Conservation (phyloP, 2,329 filamentous ascomycete genomes). For the Trematosphaeria pertusa region DNA sequence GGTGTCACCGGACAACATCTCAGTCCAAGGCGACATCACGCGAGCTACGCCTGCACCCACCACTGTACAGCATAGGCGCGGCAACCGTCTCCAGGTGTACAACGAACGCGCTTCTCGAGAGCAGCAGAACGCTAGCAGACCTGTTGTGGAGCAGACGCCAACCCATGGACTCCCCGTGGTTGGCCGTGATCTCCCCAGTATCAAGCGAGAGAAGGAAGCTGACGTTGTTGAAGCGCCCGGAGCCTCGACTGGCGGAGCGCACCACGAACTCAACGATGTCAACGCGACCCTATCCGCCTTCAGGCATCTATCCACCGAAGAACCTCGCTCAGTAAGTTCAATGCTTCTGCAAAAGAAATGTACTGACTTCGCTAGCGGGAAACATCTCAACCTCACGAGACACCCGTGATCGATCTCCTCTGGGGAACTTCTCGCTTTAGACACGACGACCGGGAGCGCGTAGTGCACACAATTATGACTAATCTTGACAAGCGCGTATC, state of each 20-base stretch:
- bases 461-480: conserved; percentile 10
- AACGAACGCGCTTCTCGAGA: not conserved
- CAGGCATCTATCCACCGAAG: conserved; percentile 7
- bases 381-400: not conserved
- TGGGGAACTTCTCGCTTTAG: conserved; percentile 2
- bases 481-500: conserved; percentile 18
- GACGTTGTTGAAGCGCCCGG: not conserved
- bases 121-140: too few species aligned
- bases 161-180: not conserved
- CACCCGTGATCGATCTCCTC: conserved; percentile 15
- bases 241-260: too few species aligned
- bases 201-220: conserved; percentile 3
- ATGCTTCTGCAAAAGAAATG: not conserved
- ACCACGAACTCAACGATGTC: too few species aligned
- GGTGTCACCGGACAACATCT: not conserved
- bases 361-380: not conserved
- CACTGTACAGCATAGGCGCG: not conserved
- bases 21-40: not conserved
- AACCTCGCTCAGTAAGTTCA: not conserved
- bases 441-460: not conserved
- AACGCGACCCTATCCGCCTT: conserved; percentile 2
- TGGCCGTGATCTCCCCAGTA: not conserved
- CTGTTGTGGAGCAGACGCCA: too few species aligned
- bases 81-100: not conserved
- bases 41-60: conserved; percentile 14